phyloP scores from a whole-genome alignment of 2,329 filamentous ascomycete species.

The Didymosphaeria variabile region DNA sequence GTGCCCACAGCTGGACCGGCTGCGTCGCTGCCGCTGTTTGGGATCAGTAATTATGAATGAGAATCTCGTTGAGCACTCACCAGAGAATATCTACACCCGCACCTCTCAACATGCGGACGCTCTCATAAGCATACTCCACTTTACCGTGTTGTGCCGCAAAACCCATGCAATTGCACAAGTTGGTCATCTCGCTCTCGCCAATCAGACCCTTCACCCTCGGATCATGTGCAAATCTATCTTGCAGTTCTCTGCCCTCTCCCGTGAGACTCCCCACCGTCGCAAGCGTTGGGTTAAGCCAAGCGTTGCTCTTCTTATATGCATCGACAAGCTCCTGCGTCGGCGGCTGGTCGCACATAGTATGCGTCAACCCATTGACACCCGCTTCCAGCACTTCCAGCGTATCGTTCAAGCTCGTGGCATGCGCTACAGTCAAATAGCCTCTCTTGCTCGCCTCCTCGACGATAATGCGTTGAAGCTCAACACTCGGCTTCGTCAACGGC shows the following conservation, averaged over 20 bases:
- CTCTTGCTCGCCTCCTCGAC: conserved; percentile 52
- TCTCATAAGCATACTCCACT: conserved; percentile 54
- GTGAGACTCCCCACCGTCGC: conserved; percentile 52
- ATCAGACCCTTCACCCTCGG: conserved; percentile 46
- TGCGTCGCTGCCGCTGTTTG: conserved; percentile 52
- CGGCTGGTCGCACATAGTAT: conserved; percentile 54
- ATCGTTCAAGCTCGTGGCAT: conserved; percentile 51
- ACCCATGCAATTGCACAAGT: conserved; percentile 54
- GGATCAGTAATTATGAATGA: conserved; percentile 16
- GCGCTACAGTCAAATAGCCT: conserved; percentile 52
- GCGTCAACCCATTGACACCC: conserved; percentile 56
- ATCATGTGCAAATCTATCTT: conserved; percentile 54
- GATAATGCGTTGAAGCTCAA: conserved; percentile 57
- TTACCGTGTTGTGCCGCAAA: conserved; percentile 45
- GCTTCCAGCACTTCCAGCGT: conserved; percentile 53
- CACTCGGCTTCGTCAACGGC: conserved; percentile 50
- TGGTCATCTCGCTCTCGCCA: conserved; percentile 42
- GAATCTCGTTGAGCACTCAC: conserved; percentile 30
- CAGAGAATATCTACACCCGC: conserved; percentile 54
- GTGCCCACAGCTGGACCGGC: conserved; percentile 56
- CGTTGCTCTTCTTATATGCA: conserved; percentile 54
- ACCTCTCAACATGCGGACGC: conserved; percentile 49
- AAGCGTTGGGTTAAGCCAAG: conserved; percentile 56
- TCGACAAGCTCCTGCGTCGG: conserved; percentile 51
- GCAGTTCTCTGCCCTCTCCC: conserved; percentile 50